Evolutionary conservation across 805 yeast species (phyloP).

Genomic region (Kockiozyma suomiensis): DNA sequence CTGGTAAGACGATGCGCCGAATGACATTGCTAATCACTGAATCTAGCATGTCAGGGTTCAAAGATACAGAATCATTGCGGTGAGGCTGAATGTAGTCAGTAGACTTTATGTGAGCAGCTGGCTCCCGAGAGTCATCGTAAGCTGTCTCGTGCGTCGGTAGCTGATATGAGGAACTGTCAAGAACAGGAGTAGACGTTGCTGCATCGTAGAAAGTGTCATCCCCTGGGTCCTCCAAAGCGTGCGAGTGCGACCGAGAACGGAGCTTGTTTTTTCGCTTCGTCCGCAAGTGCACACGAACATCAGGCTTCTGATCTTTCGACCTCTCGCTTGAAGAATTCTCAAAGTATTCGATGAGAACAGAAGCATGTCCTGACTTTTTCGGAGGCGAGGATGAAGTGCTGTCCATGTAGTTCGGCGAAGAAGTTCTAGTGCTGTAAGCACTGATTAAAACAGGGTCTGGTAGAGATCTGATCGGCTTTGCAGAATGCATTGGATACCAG

Average conservation of each 20-base stretch:
- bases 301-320: conserved; percentile 18
- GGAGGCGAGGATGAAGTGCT: background rate
- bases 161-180: background rate
- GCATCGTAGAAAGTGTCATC: background rate
- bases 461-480: background rate
- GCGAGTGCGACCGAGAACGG: background rate
- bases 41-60: conserved; percentile 21
- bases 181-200: background rate
- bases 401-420: background rate
- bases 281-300: conserved; percentile 23
- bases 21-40: conserved; percentile 22
- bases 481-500: too few relatives aligned
- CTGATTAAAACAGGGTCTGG: background rate
- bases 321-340: conserved; percentile 7
- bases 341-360: conserved; percentile 28
- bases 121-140: background rate
- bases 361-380: conserved; percentile 6
- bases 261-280: background rate
- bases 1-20: background rate
- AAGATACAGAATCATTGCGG: background rate
- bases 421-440: background rate
- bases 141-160: background rate
- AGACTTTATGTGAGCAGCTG: too few relatives aligned
- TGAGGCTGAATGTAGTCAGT: background rate
- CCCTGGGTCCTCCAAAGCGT: background rate